Base-by-base conservation (phyloP, 2,329 filamentous ascomycete species). In the Xylaria sp. region DNA sequence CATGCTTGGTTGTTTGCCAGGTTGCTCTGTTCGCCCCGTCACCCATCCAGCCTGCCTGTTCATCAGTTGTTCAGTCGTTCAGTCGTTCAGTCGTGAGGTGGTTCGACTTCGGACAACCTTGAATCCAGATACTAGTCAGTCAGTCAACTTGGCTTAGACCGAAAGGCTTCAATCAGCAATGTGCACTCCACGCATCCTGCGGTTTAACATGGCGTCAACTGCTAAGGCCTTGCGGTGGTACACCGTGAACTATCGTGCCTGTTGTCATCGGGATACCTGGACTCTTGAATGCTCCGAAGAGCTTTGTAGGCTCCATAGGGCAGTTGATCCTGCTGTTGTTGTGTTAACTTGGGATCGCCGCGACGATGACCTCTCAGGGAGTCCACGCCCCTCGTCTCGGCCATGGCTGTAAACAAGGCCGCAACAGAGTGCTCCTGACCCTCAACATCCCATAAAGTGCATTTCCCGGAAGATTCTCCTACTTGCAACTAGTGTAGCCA, bases 131-230 rank as follows among this genome's bases (percentile, higher is more conserved):
- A 65, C 65, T 69, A 69, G 65, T 67, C 67, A 69, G 64, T 58
- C 67, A 69, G 65, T 64, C 67, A 69, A 69, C 67, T 63, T 67
- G 67, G 49, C 65, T 65, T 67, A 62, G 54, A 69, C 42, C 53
- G 38, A 47, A 56, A 64, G 61, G 61, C 63, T 61, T 50, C 60
- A 54, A 42, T 60, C 60, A 55, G 61, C 65, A 57, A 62, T 64
- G 57, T 57, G 66, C 62, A 62, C 45, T 38, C 44, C 50, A 55
- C 49, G 49, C 66, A 63, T 55, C 51, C 39, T 66, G 60, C 63
- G 49, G 63, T 53, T 66, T 64, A 64, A 67, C 63, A 53, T 60
- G 50, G 22, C 63, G 33, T 50, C 63, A 66, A 65, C 57, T 38
- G 27, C 22, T 60, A 39, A 61, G 55, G 59, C 56, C 58, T 56